Evolutionary conservation across 1,284 basidiomycete genomes (phyloP).

Genomic region (Rhodotorula sp.): DNA sequence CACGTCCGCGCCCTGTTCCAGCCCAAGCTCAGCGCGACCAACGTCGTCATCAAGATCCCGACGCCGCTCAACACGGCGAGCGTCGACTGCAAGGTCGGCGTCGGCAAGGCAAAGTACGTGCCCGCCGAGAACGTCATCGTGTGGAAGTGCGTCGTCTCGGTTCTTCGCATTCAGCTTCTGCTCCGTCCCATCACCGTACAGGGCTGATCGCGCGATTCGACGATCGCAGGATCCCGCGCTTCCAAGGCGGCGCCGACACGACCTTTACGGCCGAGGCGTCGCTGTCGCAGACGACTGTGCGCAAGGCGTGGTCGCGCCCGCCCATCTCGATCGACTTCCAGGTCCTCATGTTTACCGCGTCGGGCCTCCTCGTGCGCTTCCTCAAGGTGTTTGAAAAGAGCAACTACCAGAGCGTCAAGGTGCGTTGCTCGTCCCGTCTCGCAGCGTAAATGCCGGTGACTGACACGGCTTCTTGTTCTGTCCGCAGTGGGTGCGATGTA

Average conservation of each 20-base stretch:
- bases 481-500: constrained; percentile 33
- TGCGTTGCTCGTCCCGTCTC: background rate
- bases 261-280: constrained; percentile 81
- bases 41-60: constrained; percentile 88
- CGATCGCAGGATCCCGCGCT: constrained; percentile 70
- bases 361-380: constrained; percentile 92
- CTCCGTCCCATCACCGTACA: too few relatives aligned
- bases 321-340: constrained; percentile 98
- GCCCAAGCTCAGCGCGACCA: constrained; percentile 87
- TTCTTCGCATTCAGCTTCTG: too few relatives aligned
- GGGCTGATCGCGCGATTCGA: too few relatives aligned
- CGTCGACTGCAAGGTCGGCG: constrained; percentile 84
- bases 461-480: background rate
- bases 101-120: constrained; percentile 95
- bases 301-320: constrained; percentile 94
- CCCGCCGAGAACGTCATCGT: constrained; percentile 92
- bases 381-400: constrained; percentile 97
- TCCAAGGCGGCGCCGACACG: constrained; percentile 90
- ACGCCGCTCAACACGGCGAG: constrained; percentile 91
- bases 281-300: constrained; percentile 79
- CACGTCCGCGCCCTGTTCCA: constrained; percentile 87
- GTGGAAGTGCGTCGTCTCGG: constrained; percentile 87
- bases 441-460: too few relatives aligned
- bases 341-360: constrained; percentile 97
- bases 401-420: constrained; percentile 68